These are phyloP conservation scores for Mrakia blollopis DNA, from an alignment of 768 basidiomycete genomes.

Conservation along the genomic window DNA sequence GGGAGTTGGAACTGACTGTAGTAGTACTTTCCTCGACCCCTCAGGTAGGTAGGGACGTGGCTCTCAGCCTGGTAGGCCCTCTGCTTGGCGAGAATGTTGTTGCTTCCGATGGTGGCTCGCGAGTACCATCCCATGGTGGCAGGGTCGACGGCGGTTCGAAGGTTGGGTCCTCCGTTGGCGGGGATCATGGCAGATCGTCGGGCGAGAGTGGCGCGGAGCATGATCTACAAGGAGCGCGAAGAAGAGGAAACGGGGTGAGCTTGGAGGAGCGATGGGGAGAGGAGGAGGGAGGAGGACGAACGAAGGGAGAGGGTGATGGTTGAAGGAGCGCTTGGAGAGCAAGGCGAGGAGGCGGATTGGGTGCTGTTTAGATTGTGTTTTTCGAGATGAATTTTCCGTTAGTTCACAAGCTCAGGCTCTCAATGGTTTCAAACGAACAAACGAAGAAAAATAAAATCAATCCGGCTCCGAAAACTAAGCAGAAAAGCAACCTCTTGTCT, in stretches of 20 bases:
- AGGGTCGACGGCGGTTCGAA: background rate
- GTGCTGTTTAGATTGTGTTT: no score
- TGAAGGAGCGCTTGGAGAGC: no score
- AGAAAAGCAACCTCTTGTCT: no score
- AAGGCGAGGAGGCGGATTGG: no score
- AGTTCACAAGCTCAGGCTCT: no score
- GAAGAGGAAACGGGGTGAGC: background rate
- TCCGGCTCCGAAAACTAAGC: no score
- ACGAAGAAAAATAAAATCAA: no score
- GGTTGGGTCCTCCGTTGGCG: background rate
- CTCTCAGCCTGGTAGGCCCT: background rate
- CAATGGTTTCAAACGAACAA: no score
- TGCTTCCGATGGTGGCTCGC: background rate
- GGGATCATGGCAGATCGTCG: conserved; percentile 5
- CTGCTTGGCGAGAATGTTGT: conserved; percentile 5
- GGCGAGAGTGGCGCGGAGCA: background rate
- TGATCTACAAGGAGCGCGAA: background rate
- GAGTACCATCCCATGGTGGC: background rate
- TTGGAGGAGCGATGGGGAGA: background rate
- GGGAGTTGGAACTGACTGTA: background rate
- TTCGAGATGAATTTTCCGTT: no score
- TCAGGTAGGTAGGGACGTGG: conserved; percentile 6
- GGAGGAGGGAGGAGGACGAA: background rate
- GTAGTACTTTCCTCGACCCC: conserved; percentile 1
- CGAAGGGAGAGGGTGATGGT: background rate